Evolutionary conservation across 2,329 filamentous ascomycete species (phyloP), one percentile per base, ranked within the genome.

Genomic region (Trichoderma hamatum): DNA sequence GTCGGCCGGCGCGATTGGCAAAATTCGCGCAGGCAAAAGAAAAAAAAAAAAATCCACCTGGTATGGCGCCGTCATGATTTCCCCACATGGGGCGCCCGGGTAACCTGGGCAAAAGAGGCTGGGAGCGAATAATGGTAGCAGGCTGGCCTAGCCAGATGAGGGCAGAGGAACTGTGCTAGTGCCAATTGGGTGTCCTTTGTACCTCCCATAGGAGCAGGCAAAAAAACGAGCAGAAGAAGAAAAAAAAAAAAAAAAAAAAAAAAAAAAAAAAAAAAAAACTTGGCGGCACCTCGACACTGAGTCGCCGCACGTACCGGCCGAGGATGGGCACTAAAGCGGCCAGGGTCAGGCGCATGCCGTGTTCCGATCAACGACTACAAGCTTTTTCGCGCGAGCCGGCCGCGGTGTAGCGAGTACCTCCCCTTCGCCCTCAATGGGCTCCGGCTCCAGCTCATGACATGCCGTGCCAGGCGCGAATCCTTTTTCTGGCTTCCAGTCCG

Each of bases 21-120:
- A 68, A 70, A 70, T 70, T 70, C 69, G 69, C 69, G 69, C 69
- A 70, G 69, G 65, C 69, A 68, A 68, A 52, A 54, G 11, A 60
- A 36, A 32, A 34, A 24, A 43, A n/a, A 34, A 28, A 49, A 54
- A 34, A 51, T 14, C 68, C 21, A 66, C 55, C 55, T 58, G 13
- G 34, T 46, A 28, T 66, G 63, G 63, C 46, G 69, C 65, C 65
- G 64, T 51, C 52, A 16, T 19, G 30, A 32, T 43, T 68, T 68
- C 69, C 39, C 69, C 69, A 70, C 65, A 70, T 64, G 58, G 69
- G 55, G 64, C 65, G 52, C 69, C 59, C 65, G 52, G 60, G 58
- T 68, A 58, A 63, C 55, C 65, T 55, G 66, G 49, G 58, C 32
- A 26, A 54, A 61, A 60, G 19, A 58, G 63, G 52, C 52, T 34